Evolutionary conservation across 192 early-diverging fungal genomes (phyloP).

Genomic region (Entomortierella chlamydospora): DNA sequence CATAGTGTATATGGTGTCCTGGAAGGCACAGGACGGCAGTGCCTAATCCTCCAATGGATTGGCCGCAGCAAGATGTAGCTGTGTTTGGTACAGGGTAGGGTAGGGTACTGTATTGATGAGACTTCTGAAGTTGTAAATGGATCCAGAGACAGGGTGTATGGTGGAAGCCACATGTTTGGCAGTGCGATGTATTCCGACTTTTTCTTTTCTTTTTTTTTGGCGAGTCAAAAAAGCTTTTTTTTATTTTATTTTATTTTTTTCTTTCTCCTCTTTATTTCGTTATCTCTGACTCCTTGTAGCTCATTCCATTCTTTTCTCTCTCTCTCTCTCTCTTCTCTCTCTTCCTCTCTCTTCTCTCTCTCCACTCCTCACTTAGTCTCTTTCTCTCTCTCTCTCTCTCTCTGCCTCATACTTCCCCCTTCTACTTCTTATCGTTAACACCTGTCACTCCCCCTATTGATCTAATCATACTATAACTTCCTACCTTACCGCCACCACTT

Average conservation of each 20-base stretch:
- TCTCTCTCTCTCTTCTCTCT: constrained; percentile 2
- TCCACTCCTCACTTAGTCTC: constrained; percentile 12
- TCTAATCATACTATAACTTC: not conserved
- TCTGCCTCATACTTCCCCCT: not conserved
- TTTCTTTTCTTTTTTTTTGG: not conserved
- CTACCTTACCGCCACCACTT: not conserved
- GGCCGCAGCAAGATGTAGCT: too few relatives aligned
- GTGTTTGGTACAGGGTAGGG: too few relatives aligned
- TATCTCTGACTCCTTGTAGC: not conserved
- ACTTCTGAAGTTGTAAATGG: too few relatives aligned
- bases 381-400: constrained; percentile 9
- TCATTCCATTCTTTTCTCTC: not conserved
- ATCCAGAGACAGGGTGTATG: too few relatives aligned
- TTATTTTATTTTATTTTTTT: not conserved
- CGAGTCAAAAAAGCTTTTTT: not conserved
- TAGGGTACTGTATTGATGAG: too few relatives aligned
- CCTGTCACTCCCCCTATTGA: not conserved
- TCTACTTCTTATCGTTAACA: not conserved
- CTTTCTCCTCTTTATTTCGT: not conserved
- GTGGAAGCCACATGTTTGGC: not conserved
- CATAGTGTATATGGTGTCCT: too few relatives aligned
- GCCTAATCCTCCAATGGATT: too few relatives aligned
- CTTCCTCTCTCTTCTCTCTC: not conserved
- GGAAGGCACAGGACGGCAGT: too few relatives aligned
- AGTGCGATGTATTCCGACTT: not conserved